Base-by-base conservation (phyloP, 306 rosid genomes). In the Casuarina glauca region DNA sequence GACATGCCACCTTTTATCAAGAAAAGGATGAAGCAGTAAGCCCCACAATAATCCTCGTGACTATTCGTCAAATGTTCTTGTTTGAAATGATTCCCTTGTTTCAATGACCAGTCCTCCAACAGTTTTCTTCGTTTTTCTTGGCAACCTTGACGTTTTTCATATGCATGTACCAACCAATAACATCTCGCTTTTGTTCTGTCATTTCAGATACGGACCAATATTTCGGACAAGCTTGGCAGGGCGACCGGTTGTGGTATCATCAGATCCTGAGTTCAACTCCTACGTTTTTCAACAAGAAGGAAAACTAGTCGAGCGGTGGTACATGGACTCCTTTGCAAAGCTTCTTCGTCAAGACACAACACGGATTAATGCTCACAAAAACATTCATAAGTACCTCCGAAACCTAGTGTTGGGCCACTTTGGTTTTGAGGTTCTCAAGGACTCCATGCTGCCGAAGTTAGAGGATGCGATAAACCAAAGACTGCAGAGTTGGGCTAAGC, bases 151-250 rank as follows among this genome's bases (percentile, higher is more conserved):
- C 32, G 32, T 26, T 26, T 26, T 26, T 26, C 1, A 26, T 26
- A 26, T 26, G 32, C 32, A 26, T 26, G 32, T 26, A 26, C 32
- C 32, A 26, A 26, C 32, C 32, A 26, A 26, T 26, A 26, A 26
- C 1, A 26, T 26, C 32, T 51, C 13, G 16, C 4, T 2, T 9
- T 61, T 6, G 5, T 32, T 13, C 35, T 13, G 13, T 15, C 19
- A 15, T 15, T 36, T 63, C 13, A 63, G 69, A 63, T 63, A 63
- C 15, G 69, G 69, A 9, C 46, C 69, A 38, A 15, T 63, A 38
- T 63, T 63, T 63, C 46, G 69, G 20, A 63, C 69, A 63, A 63
- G 69, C 69, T 38, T 63, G 69, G 69, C n/a, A 19, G 62, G 62
- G 19, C 62, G 62, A 35, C 62, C 12, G 9, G 62, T 55, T 8